Percentiles rank a stretch among this genome's conserved stretches.
Evolutionary conservation across 192 early-diverging fungal genomes (phyloP).

Genomic region (Backusella morwellensis): DNA sequence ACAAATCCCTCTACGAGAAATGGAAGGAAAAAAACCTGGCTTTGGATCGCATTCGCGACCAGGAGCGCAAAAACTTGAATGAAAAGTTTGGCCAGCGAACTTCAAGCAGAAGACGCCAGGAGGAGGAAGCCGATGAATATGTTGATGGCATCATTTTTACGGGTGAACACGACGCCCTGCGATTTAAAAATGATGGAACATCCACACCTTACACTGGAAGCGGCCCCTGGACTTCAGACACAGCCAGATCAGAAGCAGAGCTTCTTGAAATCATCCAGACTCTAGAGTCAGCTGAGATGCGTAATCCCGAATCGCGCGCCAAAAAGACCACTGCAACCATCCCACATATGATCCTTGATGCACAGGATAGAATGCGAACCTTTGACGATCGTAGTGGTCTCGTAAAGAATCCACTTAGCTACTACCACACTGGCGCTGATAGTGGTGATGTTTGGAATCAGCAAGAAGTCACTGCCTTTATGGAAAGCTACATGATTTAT

Average conservation of each 20-base stretch:
- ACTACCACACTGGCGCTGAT: constrained; percentile 62
- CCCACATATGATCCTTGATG: constrained; percentile 70
- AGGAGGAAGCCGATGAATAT: constrained; percentile 22
- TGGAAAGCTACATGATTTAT: constrained; percentile 59
- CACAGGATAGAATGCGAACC: constrained; percentile 47
- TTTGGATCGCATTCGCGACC: constrained; percentile 27
- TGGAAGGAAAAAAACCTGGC: constrained; percentile 45
- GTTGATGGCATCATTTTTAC: constrained; percentile 22
- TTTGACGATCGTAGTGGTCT: constrained; percentile 61
- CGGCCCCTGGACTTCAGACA: constrained; percentile 61
- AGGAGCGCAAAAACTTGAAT: constrained; percentile 26
- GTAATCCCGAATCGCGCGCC: constrained; percentile 68
- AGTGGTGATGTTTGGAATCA: constrained; percentile 62
- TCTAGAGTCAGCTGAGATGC: constrained; percentile 67
- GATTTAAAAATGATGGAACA: constrained; percentile 17
- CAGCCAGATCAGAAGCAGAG: constrained; percentile 78
- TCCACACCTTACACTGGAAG: constrained; percentile 26
- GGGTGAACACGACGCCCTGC: constrained; percentile 24
- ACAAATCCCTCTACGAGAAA: constrained; percentile 42
- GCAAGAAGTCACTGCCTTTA: constrained; percentile 63
- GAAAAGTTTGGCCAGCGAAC: constrained; percentile 17
- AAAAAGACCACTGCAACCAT: constrained; percentile 71
- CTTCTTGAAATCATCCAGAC: constrained; percentile 71
- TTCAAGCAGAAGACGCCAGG: constrained; percentile 1
- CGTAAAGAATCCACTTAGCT: constrained; percentile 55